phyloP scores from a whole-genome alignment of 768 basidiomycete species.

The Rubroboletus satanas region DNA sequence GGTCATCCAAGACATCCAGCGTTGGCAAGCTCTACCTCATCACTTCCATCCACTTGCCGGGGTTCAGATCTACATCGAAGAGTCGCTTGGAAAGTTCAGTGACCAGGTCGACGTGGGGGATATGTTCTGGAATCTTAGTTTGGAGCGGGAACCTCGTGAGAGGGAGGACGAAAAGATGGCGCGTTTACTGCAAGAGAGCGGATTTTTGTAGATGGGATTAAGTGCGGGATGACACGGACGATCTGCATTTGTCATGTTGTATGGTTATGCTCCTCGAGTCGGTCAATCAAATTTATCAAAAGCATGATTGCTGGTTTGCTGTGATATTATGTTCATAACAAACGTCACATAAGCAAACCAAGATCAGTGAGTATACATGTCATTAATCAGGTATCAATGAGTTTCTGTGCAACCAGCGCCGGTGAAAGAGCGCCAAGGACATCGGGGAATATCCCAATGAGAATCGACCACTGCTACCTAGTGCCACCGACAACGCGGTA shows the following conservation, averaged over 20 bases:
- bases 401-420: not conserved
- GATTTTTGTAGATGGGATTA: slow-evolving; percentile 55
- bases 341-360: not conserved
- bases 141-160: slow-evolving; percentile 90
- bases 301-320: not conserved
- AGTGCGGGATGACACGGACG: not conserved
- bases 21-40: slow-evolving; percentile 90
- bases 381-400: not conserved
- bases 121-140: slow-evolving; percentile 79
- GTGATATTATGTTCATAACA: not conserved
- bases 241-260: slow-evolving; percentile 18
- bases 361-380: not conserved
- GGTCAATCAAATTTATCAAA: not conserved
- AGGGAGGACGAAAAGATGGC: slow-evolving; percentile 98
- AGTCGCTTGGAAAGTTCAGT: slow-evolving; percentile 66
- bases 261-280: slow-evolving; percentile 11
- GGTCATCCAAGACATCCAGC: slow-evolving; percentile 93
- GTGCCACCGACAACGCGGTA: not conserved
- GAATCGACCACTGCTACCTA: not conserved
- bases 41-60: slow-evolving; percentile 68
- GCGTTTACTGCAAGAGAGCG: slow-evolving; percentile 80
- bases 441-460: not conserved
- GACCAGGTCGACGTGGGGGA: slow-evolving; percentile 69
- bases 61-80: slow-evolving; percentile 74
- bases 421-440: not conserved